These are phyloP conservation scores for Claviceps pusilla DNA, from an alignment of 2,329 filamentous ascomycete species.

Conservation along the genomic window DNA sequence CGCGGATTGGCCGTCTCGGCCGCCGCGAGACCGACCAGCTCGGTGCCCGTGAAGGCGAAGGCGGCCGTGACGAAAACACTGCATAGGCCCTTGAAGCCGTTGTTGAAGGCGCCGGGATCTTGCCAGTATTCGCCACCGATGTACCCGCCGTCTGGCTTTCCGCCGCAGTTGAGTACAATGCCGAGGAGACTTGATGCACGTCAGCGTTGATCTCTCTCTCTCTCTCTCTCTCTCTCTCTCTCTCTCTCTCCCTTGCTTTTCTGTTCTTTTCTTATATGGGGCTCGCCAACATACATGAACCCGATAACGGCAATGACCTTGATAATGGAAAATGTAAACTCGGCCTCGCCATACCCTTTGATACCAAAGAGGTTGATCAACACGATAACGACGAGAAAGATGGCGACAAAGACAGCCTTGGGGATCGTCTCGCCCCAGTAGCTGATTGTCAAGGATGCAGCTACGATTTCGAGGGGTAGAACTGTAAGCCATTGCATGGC, in stretches of 20 bases:
- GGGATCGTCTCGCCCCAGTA: conserved; percentile 58
- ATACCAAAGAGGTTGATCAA: conserved; percentile 78
- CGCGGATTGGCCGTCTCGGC: conserved; percentile 67
- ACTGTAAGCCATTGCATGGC: conserved; percentile 77
- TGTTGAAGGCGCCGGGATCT: conserved; percentile 68
- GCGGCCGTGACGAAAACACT: conserved; percentile 63
- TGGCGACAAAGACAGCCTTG: conserved; percentile 62
- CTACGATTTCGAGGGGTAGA: conserved; percentile 72
- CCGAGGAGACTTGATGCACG: conserved; percentile 52
- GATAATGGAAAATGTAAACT: conserved; percentile 74
- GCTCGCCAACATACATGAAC: conserved; percentile 51
- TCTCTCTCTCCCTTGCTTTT: no score
- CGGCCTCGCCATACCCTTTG: conserved; percentile 76
- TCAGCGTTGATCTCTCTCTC: no score
- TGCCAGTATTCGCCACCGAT: conserved; percentile 69
- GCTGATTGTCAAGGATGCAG: conserved; percentile 67
- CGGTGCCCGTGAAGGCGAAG: conserved; percentile 62
- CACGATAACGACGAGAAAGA: conserved; percentile 66
- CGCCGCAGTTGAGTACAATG: conserved; percentile 72
- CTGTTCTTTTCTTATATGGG: no score
- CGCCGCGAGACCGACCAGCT: conserved; percentile 61
- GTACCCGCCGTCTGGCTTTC: conserved; percentile 57
- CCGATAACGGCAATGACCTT: conserved; percentile 77
- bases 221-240: no score
- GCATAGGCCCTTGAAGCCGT: conserved; percentile 72